Evolutionary conservation across 176 grass and related monocot species (phyloP).

Genomic region (Dactylis glomerata): DNA sequence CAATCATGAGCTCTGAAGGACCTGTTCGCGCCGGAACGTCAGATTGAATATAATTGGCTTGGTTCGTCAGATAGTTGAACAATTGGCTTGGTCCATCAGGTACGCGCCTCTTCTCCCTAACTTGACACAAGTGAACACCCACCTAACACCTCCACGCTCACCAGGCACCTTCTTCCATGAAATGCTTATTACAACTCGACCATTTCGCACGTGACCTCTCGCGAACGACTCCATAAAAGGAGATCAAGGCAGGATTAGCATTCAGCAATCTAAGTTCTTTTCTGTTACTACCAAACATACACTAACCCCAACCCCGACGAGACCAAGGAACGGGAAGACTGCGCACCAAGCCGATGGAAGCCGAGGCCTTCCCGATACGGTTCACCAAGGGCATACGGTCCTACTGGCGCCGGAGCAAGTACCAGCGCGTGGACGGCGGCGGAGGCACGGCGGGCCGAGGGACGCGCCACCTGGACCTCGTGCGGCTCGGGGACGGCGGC

Average conservation of each 20-base stretch:
- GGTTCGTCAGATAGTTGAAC: background rate
- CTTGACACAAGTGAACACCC: conserved; percentile 2
- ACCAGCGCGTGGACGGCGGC: conserved; percentile 34
- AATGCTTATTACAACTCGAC: background rate
- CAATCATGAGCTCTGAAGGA: background rate
- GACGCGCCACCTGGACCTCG: conserved; percentile 37
- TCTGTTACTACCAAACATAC: background rate
- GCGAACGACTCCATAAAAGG: conserved; percentile 20
- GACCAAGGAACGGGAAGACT: background rate
- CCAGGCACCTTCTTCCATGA: conserved; percentile 15
- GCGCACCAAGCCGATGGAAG: conserved; percentile 27
- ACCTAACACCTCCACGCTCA: background rate
- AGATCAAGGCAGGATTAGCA: background rate
- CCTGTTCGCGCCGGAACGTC: background rate
- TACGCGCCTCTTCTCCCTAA: background rate
- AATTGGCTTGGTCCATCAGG: background rate
- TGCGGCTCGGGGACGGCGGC: conserved; percentile 41
- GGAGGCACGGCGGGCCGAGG: conserved; percentile 15
- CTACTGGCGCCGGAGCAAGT: conserved; percentile 64
- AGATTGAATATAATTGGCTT: background rate
- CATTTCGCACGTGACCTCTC: background rate
- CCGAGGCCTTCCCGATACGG: conserved; percentile 54
- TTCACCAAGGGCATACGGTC: conserved; percentile 75
- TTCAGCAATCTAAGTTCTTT: background rate
- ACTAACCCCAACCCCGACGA: background rate